Base-by-base conservation (phyloP, 371 early-diverging fungal species). In the Mucor velutinosus region DNA sequence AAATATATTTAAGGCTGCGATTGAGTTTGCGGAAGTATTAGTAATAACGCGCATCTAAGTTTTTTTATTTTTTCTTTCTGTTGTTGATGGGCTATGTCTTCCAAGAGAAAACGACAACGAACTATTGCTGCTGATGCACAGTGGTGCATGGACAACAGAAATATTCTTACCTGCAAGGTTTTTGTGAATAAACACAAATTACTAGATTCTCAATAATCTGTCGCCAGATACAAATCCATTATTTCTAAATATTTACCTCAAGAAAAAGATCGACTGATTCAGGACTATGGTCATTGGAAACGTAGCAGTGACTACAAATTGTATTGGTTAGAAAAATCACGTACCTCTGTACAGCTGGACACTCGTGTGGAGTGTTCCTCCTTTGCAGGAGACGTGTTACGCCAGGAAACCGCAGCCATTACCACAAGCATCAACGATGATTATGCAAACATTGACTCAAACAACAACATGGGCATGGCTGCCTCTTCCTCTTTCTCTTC, bases 371-470 rank as follows among this genome's bases (percentile, higher is more conserved):
- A 62, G 39, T 47, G 41, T 62, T 62, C 49, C 62, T 62, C 62
- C 62, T 62, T 62, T 62, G 47, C 62, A 62, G 62, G 62, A 62
- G 47, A 49, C 47, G 49, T 62, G 62, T 62, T 62, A 47, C 49
- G 47, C 62, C 62, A 62, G 62, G 62, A 62, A 62, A 47, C 62
- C 62, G 62, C 62, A 62, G 62, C 47, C 62, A 62, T 62, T 62
- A 62, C 43, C 62, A 47, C 62, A 62, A 62, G 62, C 62, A 62
- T 62, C 62, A 62, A 62, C 49, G 47, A 62, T 62, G 62, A 62
- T 62, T 47, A 62, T 62, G 47, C 62, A 62, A 62, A 62, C 49
- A 47, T 49, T 62, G 62, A 62, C 47, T 30, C 62, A 62, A 62
- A 62, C 62, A 47, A 62, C 47, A 47, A 62, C 62, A 62, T 37